Base-by-base conservation (phyloP, 441 rosid genomes). In the Biscutella laevigata region DNA sequence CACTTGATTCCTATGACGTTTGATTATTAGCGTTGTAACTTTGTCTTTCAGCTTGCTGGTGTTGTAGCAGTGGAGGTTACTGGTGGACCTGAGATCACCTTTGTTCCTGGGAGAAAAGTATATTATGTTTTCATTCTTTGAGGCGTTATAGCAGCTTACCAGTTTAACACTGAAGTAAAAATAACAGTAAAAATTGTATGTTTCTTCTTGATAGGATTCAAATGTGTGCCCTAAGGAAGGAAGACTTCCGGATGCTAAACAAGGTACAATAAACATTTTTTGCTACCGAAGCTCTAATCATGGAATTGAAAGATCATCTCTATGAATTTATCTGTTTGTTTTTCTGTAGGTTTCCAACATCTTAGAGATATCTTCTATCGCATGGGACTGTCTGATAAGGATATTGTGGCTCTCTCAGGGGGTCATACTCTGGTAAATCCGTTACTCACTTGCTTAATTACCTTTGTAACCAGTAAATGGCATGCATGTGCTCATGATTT, bases 51-150 rank as follows among this genome's bases (percentile, higher is more conserved):
- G 96, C 85, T 91, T 68, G 96, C 95, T 1, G 98, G 96, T 68
- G 96, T 83, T 67, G 94, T 87, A 73, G 98, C 98, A 37, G 94
- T 87, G 29, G 98, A 91, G 74, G 74, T 87, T 57, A 87, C 96
- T 59, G 96, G 98, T 62, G 96, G 96, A 52, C 96, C 98, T 35
- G 71, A 83, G 9, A 53, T 91, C 60, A 80, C 68, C 28, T 87
- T 91, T 49, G 82, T 77, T 62, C 96, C 95, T 10, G 98, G 98
- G 40, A 81, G 96, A 79, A 83, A 77, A 86, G 98, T 85, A 66
- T 27, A 22, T 44, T 38, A n/a, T n/a, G n/a, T 17, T 28, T 54
- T 44, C 64, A 27, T 38, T 49, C 15, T 39, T 35, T 45, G 10
- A 43, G 25, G 59, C 38, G 27, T 14, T 57, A 16, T 6, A 26